These are phyloP conservation scores for Coniochaeta sp. DNA, from an alignment of 2,329 filamentous ascomycete species.

Conservation along the genomic window DNA sequence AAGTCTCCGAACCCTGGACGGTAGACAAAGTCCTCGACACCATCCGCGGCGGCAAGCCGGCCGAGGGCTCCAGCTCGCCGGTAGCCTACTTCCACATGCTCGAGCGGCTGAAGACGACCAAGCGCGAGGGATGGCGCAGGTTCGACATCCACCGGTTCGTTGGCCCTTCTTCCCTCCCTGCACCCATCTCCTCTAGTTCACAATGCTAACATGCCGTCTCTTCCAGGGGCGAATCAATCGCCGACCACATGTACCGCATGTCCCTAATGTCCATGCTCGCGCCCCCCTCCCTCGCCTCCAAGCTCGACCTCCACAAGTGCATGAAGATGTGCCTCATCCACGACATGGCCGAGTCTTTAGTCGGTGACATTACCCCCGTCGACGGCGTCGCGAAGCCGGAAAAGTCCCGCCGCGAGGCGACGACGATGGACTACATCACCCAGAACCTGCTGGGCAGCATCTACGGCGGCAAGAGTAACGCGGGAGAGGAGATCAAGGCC, in stretches of 20 bases:
- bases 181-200: too few relatives aligned
- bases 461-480: slow-evolving; percentile 49
- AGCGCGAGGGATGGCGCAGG: slow-evolving; percentile 90
- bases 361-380: slow-evolving; percentile 93
- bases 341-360: slow-evolving; percentile 93
- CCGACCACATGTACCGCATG: slow-evolving; percentile 99
- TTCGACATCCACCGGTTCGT: slow-evolving; percentile 63
- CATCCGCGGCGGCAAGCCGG: slow-evolving; percentile 51
- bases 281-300: slow-evolving; percentile 62
- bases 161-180: neutral
- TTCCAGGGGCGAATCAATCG: slow-evolving; percentile 74
- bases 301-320: slow-evolving; percentile 73
- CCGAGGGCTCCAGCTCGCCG: slow-evolving; percentile 61
- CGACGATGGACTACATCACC: slow-evolving; percentile 89
- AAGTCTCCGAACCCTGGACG: slow-evolving; percentile 43
- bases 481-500: slow-evolving; percentile 63
- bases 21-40: slow-evolving; percentile 58
- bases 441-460: slow-evolving; percentile 65
- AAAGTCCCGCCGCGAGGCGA: slow-evolving; percentile 79
- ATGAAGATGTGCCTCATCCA: slow-evolving; percentile 94
- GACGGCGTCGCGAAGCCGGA: slow-evolving; percentile 80
- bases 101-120: slow-evolving; percentile 90
- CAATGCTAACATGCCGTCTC: slow-evolving; percentile 12
- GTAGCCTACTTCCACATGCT: slow-evolving; percentile 92
- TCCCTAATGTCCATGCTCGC: slow-evolving; percentile 91